Evolutionary conservation across 2,329 filamentous ascomycete genomes (phyloP), one percentile per base, ranked within the genome.

Genomic region (Fusarium sp.): DNA sequence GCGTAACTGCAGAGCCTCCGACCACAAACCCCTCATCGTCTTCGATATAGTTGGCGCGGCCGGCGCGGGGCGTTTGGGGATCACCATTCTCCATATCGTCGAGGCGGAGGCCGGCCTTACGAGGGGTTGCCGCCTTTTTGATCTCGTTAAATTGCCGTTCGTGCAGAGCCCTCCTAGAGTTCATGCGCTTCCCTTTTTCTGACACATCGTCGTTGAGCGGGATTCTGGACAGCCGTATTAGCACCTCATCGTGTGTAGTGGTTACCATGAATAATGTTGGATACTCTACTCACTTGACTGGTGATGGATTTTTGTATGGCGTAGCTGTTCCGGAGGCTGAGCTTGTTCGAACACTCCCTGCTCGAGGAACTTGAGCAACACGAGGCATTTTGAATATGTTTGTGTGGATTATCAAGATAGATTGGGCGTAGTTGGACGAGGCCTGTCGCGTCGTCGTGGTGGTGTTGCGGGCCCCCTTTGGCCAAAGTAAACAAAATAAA

Each of bases 161-260:
- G 78, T 97, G 92, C 30, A 93, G 88, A 33, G 92, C 93, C 81
- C 96, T 93, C 75, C 96, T 90, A 65, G 92, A 94, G 76, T 96
- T 92, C 75, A 95, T 84, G 49, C 96, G 91, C 73, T 91, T 90
- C 48, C 94, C 94, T 80, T 96, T 97, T 82, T 99, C 96, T 73
- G 91, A 89, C 63, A 88, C 90, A 84, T 99, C 96, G 82, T 99
- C 96, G 82, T 98, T 98, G 67, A 99, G 88, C 35, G 96, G 94
- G 62, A 99, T 96, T 78, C 93, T 97, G 44, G 19, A 44, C 30
- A 61, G 57, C 51, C 54, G 66, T 56, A 33, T 63, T 54, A 69
- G 62, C 48, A 64, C 49, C 43, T 20, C n/a, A 8, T 33, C 23
- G 30, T 32, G 52, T 19, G 14, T 30, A 33, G 30, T 35, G 52